A percentile compares a stretch with the other conserved stretches of the same genome.
phyloP scores from a whole-genome alignment of 2,329 filamentous ascomycete genomes.

The Diplodia seriata region DNA sequence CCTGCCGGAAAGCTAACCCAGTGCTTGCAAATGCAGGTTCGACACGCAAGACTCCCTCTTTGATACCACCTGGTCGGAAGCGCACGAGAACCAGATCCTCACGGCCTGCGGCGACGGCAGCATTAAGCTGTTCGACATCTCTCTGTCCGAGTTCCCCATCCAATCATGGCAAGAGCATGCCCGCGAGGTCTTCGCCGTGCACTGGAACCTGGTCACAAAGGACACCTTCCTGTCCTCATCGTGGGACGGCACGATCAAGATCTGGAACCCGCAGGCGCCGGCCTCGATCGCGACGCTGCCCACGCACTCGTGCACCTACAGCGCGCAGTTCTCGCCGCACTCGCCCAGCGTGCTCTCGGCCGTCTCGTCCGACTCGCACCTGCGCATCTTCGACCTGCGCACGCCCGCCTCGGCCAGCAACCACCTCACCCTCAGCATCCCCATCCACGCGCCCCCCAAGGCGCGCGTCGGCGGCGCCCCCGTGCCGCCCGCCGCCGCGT shows the following conservation, averaged over 20 bases:
- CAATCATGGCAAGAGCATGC: constrained; percentile 94
- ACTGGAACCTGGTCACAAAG: constrained; percentile 91
- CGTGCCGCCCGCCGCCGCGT: constrained; percentile 50
- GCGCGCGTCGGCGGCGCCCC: constrained; percentile 51
- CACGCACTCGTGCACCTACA: constrained; percentile 93
- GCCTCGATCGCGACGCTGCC: constrained; percentile 84
- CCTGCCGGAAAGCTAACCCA: neutral
- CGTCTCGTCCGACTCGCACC: constrained; percentile 85
- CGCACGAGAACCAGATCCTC: constrained; percentile 92
- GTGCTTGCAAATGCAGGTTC: constrained; percentile 65
- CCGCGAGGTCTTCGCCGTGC: constrained; percentile 88
- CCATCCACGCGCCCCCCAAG: constrained; percentile 75
- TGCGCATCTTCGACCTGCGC: constrained; percentile 90
- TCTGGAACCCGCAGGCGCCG: constrained; percentile 84
- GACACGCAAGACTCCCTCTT: constrained; percentile 98
- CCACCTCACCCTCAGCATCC: constrained; percentile 81
- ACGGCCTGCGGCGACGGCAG: constrained; percentile 91
- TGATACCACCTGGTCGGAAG: constrained; percentile 93
- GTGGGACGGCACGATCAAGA: constrained; percentile 96
- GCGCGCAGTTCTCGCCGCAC: constrained; percentile 86
- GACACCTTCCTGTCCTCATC: constrained; percentile 89
- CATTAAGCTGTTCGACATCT: constrained; percentile 90
- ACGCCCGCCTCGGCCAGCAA: constrained; percentile 86
- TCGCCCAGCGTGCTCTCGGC: constrained; percentile 84
- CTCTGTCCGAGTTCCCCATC: constrained; percentile 81